phyloP scores from a whole-genome alignment of 108 stramenopile species.

The Skeletonema menzelii region DNA sequence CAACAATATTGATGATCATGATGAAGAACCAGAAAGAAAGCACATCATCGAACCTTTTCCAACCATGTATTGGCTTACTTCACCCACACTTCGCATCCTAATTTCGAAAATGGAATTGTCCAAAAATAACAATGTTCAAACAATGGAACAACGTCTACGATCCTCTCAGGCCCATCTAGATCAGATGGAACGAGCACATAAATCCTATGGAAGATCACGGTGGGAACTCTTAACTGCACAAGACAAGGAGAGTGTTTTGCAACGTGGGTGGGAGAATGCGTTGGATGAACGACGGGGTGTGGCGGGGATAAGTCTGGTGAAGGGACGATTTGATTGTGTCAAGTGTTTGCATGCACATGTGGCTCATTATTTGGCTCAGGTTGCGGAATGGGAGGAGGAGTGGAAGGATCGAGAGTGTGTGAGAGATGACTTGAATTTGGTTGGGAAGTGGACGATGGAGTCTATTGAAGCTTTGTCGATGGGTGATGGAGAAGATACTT shows the following conservation, averaged over 20 bases:
- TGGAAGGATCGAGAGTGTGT: slow-evolving; percentile 38
- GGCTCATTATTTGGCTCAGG: slow-evolving; percentile 73
- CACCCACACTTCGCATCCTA: slow-evolving; percentile 55
- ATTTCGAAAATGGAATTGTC: slow-evolving; percentile 72
- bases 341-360: slow-evolving; percentile 88
- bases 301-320: slow-evolving; percentile 65
- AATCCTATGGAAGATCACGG: slow-evolving; percentile 61
- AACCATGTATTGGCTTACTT: slow-evolving; percentile 83
- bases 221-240: slow-evolving; percentile 48
- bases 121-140: slow-evolving; percentile 28
- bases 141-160: slow-evolving; percentile 45
- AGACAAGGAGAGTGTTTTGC: slow-evolving; percentile 45
- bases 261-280: slow-evolving; percentile 46
- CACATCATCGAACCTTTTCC: slow-evolving; percentile 83
- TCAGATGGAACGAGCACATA: slow-evolving; percentile 76
- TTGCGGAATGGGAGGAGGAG: slow-evolving; percentile 48
- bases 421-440: slow-evolving; percentile 61
- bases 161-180: slow-evolving; percentile 33
- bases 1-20: not conserved
- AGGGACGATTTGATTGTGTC: slow-evolving; percentile 42
- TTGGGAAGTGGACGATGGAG: slow-evolving; percentile 82
- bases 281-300: slow-evolving; percentile 63
- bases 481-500: not conserved
- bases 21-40: not conserved
- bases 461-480: slow-evolving; percentile 17